Conservation (phyloP, 306 rosid genomes). For the Nissolia schottii region DNA sequence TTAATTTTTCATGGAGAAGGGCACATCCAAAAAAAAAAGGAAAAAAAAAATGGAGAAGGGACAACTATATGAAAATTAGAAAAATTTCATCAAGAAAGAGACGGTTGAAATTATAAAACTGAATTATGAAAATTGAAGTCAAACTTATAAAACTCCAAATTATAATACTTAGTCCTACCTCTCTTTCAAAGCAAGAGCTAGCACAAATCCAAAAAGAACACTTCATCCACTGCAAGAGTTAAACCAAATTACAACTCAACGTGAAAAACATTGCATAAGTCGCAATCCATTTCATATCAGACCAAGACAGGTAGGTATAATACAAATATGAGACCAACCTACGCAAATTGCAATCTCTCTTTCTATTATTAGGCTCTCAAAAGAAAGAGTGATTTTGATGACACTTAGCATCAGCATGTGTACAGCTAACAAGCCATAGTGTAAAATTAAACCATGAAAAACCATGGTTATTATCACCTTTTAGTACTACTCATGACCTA, state of each 20-base stretch:
- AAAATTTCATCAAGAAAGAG: too few relatives aligned
- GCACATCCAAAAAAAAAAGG: too few relatives aligned
- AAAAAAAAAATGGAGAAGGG: neutral
- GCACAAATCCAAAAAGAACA: neutral
- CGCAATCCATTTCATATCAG: neutral
- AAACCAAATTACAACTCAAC: neutral
- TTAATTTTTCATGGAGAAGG: too few relatives aligned
- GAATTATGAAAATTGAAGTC: too few relatives aligned
- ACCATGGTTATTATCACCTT: constrained; percentile 15
- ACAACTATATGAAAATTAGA: too few relatives aligned
- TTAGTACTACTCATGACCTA: constrained; percentile 10
- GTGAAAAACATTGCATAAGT: neutral
- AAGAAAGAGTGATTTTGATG: neutral
- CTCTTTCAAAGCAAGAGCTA: neutral
- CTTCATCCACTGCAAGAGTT: neutral
- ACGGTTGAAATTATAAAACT: too few relatives aligned
- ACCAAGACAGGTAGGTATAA: too few relatives aligned
- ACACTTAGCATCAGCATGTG: neutral
- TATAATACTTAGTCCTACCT: neutral
- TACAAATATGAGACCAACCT: too few relatives aligned
- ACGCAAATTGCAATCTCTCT: neutral
- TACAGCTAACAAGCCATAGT: neutral
- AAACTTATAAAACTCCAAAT: neutral
- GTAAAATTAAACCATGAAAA: constrained; percentile 9
- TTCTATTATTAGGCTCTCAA: neutral